Base-by-base conservation (phyloP, 2,329 filamentous ascomycete genomes). In the Monosporascus ibericus region DNA sequence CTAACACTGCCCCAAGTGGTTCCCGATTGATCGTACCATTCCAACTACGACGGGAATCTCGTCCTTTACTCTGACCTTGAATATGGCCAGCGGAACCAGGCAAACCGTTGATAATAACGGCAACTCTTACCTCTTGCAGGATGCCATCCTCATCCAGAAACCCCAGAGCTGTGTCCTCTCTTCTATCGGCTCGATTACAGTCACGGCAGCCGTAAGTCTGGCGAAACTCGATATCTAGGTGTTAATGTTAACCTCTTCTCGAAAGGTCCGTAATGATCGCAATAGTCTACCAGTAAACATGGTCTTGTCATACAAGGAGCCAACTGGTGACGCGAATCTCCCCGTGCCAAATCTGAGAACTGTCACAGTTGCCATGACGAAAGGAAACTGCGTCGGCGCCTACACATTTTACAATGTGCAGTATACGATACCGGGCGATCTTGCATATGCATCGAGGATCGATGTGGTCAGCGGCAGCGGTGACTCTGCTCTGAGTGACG, bases 11-110 rank as follows among this genome's bases (percentile, higher is more conserved):
- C 6, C 22, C 22, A 22, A 67, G 64, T 63, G 61, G 66, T 78
- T 72, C 58, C 75, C 73, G n/a, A 67, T 78, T 38, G 59, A 67
- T n/a, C 59, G 64, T 27, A 68, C 79, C 52, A 77, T 91, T 60
- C 65, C 80, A 55, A 72, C 81, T 58, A 68, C 79, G 53, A 71
- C 79, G 52, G 75, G 86, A 57, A 80, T 89, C 68, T 77, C 85
- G 40, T 76, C 85, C 58, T 80, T 87, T 70, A 74, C 73, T 55
- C 63, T 84, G 61, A 67, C 78, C 2, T 61, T 85, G 49, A 77
- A 74, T 51, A 68, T 73, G 50, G 70, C 68, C 3, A 72, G 75
- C 54, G 80, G 79, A 6, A 69, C 71, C 17, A 74, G 66, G 22
- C 65, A 73, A 52, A 62, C 63, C 0, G 77, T 75, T 57, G 75